phyloP scores from a whole-genome alignment of 306 rosid genomes.

The Mimosa bimucronata region DNA sequence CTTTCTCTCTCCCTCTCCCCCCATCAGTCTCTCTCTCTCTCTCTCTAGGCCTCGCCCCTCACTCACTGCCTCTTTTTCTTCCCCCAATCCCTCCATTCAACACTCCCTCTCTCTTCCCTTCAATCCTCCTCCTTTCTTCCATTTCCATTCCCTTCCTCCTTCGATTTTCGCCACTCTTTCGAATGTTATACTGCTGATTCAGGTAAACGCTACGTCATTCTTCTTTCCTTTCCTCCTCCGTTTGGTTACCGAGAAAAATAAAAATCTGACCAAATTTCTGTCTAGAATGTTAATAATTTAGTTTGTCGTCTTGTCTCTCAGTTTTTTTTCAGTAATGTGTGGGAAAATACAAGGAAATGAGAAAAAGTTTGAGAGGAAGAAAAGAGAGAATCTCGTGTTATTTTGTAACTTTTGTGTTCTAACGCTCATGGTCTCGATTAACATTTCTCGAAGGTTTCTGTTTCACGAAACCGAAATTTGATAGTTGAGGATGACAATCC shows the following conservation, averaged over 20 bases:
- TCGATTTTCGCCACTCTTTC: neutral
- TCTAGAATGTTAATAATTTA: neutral
- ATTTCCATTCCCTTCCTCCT: neutral
- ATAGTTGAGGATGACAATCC: conserved; percentile 1
- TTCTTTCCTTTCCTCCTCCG: neutral
- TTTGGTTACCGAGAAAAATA: neutral
- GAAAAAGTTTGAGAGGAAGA: neutral
- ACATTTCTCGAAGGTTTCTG: neutral
- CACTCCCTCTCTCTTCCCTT: neutral
- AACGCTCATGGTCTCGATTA: neutral
- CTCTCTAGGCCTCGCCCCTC: conserved; percentile 1
- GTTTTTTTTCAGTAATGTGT: neutral
- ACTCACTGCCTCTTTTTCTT: neutral
- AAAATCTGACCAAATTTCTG: neutral
- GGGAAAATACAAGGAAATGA: neutral
- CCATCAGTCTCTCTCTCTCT: neutral
- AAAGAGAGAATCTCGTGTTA: neutral
- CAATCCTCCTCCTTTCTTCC: neutral
- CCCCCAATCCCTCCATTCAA: neutral
- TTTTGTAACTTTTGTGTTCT: neutral
- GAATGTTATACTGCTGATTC: neutral
- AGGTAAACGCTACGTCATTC: neutral
- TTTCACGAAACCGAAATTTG: neutral
- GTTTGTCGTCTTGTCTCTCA: conserved; percentile 6
- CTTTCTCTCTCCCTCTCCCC: neutral